Evolutionary conservation across 371 early-diverging fungal species (phyloP), one percentile per base, ranked within the genome.

Genomic region (Fennellomyces sp.): DNA sequence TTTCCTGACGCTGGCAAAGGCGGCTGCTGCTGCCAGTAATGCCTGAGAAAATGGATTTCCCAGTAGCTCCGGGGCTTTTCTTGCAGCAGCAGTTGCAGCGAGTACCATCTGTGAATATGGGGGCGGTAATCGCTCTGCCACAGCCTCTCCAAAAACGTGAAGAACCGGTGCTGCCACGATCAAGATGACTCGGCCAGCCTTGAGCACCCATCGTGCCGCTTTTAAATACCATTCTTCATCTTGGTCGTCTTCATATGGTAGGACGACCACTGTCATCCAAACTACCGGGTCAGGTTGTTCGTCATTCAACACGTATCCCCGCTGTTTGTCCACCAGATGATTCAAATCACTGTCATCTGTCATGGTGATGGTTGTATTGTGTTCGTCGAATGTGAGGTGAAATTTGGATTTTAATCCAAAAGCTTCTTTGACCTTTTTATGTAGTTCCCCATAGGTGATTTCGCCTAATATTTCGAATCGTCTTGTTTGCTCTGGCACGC

Each of bases 11-110:
- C n/a, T 45, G 5, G 45, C 45, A 45, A 45, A 45, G 11, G 21
- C 45, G 7, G 45, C 45, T 1, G 21, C 21, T 21, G 45, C 45
- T 45, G 45, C 45, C 23, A 45, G 23, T 45, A 45, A 45, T 5
- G 45, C 45, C 23, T 45, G 45, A 21, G 45, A 45, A 23, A 45
- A 45, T 12, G 45, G 45, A 45, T 45, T 19, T 23, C 45, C 45
- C 12, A 45, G n/a, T 45, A 45, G 23, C 3, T 45, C 45, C 23
- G 45, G 45, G 23, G 23, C 23, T 23, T 45, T 45, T n/a, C 45
- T 17, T 23, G 45, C 45, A 15, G 45, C 45, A 45, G 45, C 45
- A 8, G 45, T 45, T 11, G 45, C 45, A 45, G 45, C 45, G 5
- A 45, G 21, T 6, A 45, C 21, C 4, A 45, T 45, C 21, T 45